Conservation (phyloP, 805 yeast genomes). For the Maudiozyma saulgeensis region DNA sequence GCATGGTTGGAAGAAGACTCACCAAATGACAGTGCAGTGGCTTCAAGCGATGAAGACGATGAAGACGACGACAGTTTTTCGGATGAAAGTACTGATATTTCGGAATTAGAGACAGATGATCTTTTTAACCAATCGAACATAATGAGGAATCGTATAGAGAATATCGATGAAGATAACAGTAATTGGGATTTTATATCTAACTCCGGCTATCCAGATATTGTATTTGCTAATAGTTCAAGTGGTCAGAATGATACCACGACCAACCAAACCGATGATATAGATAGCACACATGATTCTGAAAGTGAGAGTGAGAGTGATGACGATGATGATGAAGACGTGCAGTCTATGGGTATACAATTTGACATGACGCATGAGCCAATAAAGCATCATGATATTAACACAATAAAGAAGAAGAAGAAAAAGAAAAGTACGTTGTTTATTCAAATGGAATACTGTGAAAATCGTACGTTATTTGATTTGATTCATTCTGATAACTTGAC, state of each 20-base stretch:
- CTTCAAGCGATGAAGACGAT: slow-evolving; percentile 27
- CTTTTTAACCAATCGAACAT: slow-evolving; percentile 24
- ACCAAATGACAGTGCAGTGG: slow-evolving; percentile 30
- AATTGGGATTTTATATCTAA: slow-evolving; percentile 59
- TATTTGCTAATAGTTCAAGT: slow-evolving; percentile 36
- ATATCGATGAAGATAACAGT: slow-evolving; percentile 16
- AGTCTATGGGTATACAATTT: neutral
- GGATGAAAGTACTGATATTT: slow-evolving; percentile 11
- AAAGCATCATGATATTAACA: neutral
- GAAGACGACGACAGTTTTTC: slow-evolving; percentile 6
- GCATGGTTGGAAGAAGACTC: slow-evolving; percentile 88
- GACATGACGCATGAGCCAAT: neutral
- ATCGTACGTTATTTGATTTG: slow-evolving; percentile 76
- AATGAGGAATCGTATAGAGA: slow-evolving; percentile 23
- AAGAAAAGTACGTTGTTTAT: slow-evolving; percentile 69
- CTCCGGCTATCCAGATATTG: slow-evolving; percentile 42
- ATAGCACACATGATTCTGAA: slow-evolving; percentile 5
- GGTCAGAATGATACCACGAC: slow-evolving; percentile 3
- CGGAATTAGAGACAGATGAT: slow-evolving; percentile 9
- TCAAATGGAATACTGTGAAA: slow-evolving; percentile 98
- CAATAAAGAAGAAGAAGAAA: slow-evolving; percentile 10
- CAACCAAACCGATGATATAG: slow-evolving; percentile 8
- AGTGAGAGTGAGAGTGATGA: slow-evolving; percentile 1
- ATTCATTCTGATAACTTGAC: slow-evolving; percentile 68
- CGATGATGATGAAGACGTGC: slow-evolving; percentile 1